Conservation (phyloP, 768 basidiomycete genomes). For the Mrakia hoshinonis region DNA sequence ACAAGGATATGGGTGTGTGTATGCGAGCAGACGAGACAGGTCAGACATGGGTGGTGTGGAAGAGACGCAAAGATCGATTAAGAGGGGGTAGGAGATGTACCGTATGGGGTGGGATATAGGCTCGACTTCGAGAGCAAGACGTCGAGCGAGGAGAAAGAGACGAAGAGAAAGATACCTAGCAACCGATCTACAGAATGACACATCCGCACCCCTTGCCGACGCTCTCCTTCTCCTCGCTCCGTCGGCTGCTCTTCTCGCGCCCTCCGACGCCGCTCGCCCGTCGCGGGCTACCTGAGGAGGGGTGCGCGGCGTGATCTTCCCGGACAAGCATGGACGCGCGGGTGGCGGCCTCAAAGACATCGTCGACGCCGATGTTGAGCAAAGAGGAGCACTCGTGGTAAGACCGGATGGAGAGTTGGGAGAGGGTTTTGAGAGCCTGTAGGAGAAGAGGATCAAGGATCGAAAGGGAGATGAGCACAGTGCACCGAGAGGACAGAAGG, state of each 20-base stretch:
- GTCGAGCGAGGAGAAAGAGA: too few species aligned
- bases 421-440: constrained; percentile 17
- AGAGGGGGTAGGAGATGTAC: too few species aligned
- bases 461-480: background rate
- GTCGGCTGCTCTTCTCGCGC: background rate
- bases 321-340: constrained; percentile 93
- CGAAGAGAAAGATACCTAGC: too few species aligned
- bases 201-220: constrained; percentile 15
- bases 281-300: background rate
- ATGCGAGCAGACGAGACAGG: too few species aligned
- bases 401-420: constrained; percentile 20
- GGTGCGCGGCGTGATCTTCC: constrained; percentile 45
- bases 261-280: background rate
- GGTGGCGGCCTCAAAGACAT: constrained; percentile 95
- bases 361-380: constrained; percentile 63
- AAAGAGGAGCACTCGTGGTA: constrained; percentile 76
- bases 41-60: too few species aligned
- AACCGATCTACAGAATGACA: constrained; percentile 15
- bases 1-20: too few species aligned
- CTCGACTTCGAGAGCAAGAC: too few species aligned
- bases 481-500: background rate
- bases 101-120: too few species aligned
- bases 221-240: constrained; percentile 12
- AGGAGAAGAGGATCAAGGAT: background rate
- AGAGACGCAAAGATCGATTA: too few species aligned